Evolutionary conservation across 805 yeast species (phyloP), one percentile per base, ranked within the genome.

Genomic region (Myxozyma monticola): DNA sequence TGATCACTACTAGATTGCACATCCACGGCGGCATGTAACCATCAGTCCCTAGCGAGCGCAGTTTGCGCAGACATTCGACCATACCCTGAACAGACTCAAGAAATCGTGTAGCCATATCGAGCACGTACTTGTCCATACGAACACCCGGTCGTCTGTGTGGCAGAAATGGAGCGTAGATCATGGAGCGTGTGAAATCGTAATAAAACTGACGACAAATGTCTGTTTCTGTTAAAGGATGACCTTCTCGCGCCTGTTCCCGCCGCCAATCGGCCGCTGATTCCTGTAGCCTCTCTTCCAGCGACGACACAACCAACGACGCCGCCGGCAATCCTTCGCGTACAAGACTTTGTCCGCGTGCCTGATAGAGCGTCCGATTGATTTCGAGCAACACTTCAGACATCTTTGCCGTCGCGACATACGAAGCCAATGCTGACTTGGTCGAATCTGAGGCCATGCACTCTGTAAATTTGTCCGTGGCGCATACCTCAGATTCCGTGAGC

Each of bases 1-100:
- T 28, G 4, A 52, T 17, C 15, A 47, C 17, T 6, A 48, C 18
- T 21, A 49, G 22, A 28, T 52, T 49, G 17, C 24, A 34, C 12
- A 42, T 28, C 57, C 57, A 52, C 9, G 34, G 41, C 20, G 57
- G 57, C 40, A 40, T 26, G 28, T 44, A 44, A 31, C n/a, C 37
- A 12, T 43, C 15, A 14, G n/a, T 15, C 39, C 45, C 48, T 12
- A 48, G 22, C 2, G 34, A 21, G 25, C 37, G 26, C 14, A 52
- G 17, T 20, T 33, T 29, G 10, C 26, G 29, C 10, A 52, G 42
- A 1, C 44, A 22, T 2, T 37, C 53, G 10, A 36, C 17, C 8
- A 37, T 34, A 3, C 29, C 25, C 22, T 29, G 39, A 3, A 29
- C 29, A 4, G 57, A 18, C 31, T 44, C 53, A 4, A 52, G 26